Evolutionary conservation across 2,329 filamentous ascomycete genomes (phyloP).

Genomic region (Domatiomyces globalis): DNA sequence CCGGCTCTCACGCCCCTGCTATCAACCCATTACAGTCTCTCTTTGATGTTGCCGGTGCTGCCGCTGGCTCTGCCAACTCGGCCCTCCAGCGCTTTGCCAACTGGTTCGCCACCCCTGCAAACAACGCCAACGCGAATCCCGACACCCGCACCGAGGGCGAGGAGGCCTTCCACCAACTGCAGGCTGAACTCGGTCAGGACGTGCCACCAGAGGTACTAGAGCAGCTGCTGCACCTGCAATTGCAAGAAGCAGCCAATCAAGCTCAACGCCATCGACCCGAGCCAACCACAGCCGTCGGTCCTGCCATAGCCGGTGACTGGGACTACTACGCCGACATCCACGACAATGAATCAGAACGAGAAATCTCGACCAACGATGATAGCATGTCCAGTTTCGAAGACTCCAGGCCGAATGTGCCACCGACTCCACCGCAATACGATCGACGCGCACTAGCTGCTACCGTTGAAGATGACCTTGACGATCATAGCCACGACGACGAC

Average conservation of each 20-base stretch:
- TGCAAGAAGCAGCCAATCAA: constrained; percentile 8
- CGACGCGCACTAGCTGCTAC: constrained; percentile 11
- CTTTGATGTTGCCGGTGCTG: background rate
- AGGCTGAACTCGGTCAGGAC: constrained; percentile 12
- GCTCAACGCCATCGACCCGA: constrained; percentile 7
- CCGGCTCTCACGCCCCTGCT: background rate
- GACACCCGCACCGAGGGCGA: constrained; percentile 9
- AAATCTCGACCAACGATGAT: constrained; percentile 1
- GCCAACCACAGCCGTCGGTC: constrained; percentile 2
- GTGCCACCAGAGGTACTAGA: constrained; percentile 13
- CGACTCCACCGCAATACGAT: background rate
- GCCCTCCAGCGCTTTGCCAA: constrained; percentile 12
- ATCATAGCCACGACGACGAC: background rate
- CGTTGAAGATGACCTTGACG: constrained; percentile 14
- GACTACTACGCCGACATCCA: constrained; percentile 13
- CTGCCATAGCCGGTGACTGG: constrained; percentile 12
- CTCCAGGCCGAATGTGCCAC: background rate
- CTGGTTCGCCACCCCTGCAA: constrained; percentile 10
- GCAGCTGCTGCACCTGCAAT: constrained; percentile 11
- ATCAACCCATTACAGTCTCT: background rate
- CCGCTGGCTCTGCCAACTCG: background rate
- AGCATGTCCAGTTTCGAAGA: constrained; percentile 16
- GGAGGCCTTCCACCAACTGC: constrained; percentile 11
- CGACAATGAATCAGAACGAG: constrained; percentile 3
- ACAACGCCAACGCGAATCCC: constrained; percentile 2